Evolutionary conservation across 1,284 basidiomycete genomes (phyloP), one percentile per base, ranked within the genome.

Genomic region (Cutaneotrichosporon curvatum): DNA sequence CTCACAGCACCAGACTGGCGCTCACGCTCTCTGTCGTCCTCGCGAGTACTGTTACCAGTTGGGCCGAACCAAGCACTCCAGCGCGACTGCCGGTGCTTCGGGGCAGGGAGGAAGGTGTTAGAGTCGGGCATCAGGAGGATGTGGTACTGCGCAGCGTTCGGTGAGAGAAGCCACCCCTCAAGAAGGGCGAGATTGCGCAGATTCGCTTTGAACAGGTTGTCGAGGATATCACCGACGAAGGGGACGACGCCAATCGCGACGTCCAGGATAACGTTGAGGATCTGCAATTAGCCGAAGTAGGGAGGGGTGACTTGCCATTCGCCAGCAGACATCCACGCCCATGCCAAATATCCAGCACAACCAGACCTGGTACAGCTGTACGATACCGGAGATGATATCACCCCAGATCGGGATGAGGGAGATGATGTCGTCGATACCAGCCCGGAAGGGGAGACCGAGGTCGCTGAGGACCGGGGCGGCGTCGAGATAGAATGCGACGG

Each of bases 151-250:
- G 37, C 34, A 8, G 58, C 51, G 0, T 46, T 32, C n/a, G 46
- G 35, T 3, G 49, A 48, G 4, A 73, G 59, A 11, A 73, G 63
- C 58, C 63, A 71, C 4, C 52, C 51, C 57, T 73, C 67, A 23
- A 67, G 56, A 2, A 68, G 43, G 10, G 55, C 53, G 20, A 73
- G 59, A 53, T 73, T 73, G 14, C 66, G 61, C 10, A 73, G 53
- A 48, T 73, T 73, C 16, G 66, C 61, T 47, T 73, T 73, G 58
- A 67, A 73, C 19, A 70, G 62, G 52, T 71, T 72, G 58, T 73
- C 71, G 37, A 72, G 56, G 39, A 70, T 56, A 50, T 71, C 70
- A 22, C 70, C 70, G 22, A 73, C 47, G 31, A 70, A 32, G 4
- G 71, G 71, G 8, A 73, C 61, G 34, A 72, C 52, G 20, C 69